phyloP scores from a whole-genome alignment of 1,284 basidiomycete species.

The Ganoderma sinense region DNA sequence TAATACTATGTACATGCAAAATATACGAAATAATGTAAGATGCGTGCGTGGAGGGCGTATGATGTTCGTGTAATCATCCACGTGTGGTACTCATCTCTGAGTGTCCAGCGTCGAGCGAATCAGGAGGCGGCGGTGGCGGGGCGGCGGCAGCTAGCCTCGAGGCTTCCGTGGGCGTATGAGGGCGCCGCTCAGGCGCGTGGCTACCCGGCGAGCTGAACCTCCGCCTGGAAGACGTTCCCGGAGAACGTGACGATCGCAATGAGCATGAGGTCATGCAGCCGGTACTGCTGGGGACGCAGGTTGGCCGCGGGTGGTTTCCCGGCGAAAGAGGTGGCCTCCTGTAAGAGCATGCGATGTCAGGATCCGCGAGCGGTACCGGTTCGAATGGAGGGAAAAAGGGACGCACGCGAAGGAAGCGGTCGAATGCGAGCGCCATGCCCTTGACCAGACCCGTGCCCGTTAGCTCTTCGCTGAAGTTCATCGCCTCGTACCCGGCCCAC shows the following conservation, averaged over 20 bases:
- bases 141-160: neutral
- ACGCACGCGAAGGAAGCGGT: neutral
- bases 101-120: neutral
- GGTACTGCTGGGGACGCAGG: neutral
- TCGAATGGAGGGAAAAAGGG: neutral
- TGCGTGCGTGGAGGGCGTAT: neutral
- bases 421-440: neutral
- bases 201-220: neutral
- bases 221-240: constrained; percentile 1
- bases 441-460: neutral
- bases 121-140: neutral
- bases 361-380: neutral
- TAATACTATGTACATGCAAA: neutral
- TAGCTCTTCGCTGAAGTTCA: neutral
- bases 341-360: neutral
- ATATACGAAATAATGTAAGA: neutral
- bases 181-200: neutral
- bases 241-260: neutral
- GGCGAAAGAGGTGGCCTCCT: neutral
- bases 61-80: neutral
- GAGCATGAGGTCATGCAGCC: neutral
- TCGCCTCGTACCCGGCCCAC: neutral
- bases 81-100: neutral
- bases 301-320: neutral
- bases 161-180: neutral